Percentiles rank a stretch among this genome's conserved stretches.
Conservation (phyloP, 768 basidiomycete genomes). For the Tricholoma bakamatsutake region DNA sequence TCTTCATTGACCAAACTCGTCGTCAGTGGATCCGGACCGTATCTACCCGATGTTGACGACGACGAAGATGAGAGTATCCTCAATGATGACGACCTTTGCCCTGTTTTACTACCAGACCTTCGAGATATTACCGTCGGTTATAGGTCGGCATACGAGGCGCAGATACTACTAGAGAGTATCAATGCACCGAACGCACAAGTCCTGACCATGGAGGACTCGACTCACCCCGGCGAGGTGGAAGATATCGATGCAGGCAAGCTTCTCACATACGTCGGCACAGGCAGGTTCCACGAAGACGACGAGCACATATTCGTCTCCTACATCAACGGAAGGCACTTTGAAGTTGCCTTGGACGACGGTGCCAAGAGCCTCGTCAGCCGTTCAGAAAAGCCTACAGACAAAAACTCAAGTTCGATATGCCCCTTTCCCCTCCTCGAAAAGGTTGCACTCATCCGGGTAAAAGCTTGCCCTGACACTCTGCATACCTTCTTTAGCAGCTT, state of each 20-base stretch:
- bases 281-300: conserved; percentile 18
- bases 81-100: conserved; percentile 17
- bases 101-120: conserved; percentile 33
- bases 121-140: conserved; percentile 39
- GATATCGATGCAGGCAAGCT: conserved; percentile 35
- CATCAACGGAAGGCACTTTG: conserved; percentile 2
- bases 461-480: conserved; percentile 27
- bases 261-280: conserved; percentile 31
- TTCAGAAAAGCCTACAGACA: neutral
- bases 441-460: conserved; percentile 31
- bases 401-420: conserved; percentile 13
- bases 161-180: conserved; percentile 33
- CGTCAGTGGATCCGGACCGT: conserved; percentile 44
- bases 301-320: conserved; percentile 11
- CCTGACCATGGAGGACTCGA: conserved; percentile 41
- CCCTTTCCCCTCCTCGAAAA: conserved; percentile 25
- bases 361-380: neutral
- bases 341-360: conserved; percentile 2
- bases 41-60: conserved; percentile 17
- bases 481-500: conserved; percentile 27
- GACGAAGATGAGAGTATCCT: conserved; percentile 13
- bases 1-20: conserved; percentile 36
- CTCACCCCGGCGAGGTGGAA: conserved; percentile 33
- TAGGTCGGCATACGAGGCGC: conserved; percentile 32
- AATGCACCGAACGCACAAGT: conserved; percentile 31